phyloP scores from a whole-genome alignment of 2,329 filamentous ascomycete species.

The Penicillium sp. region DNA sequence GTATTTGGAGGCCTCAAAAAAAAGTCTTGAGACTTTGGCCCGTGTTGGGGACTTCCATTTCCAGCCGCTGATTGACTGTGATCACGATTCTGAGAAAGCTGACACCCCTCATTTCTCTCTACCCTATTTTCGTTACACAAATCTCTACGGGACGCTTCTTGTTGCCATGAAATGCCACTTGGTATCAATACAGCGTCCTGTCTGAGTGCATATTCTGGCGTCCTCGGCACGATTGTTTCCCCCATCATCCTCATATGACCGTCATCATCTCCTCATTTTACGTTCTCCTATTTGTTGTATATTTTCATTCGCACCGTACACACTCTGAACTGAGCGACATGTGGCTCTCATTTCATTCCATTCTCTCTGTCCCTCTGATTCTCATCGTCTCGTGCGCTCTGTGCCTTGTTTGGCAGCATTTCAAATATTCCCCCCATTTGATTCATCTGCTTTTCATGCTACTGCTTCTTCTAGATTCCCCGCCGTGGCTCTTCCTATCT shows the following conservation, averaged over 20 bases:
- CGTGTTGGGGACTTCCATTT: no score
- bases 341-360: slow-evolving; percentile 10
- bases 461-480: slow-evolving; percentile 27
- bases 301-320: slow-evolving; percentile 20
- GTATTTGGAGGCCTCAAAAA: slow-evolving; percentile 2
- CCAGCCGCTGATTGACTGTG: background rate
- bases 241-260: slow-evolving; percentile 14
- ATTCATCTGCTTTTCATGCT: slow-evolving; percentile 20
- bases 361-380: slow-evolving; percentile 7
- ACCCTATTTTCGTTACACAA: background rate
- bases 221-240: slow-evolving; percentile 26
- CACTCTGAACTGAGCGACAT: slow-evolving; percentile 17
- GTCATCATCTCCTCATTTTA: slow-evolving; percentile 15
- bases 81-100: background rate
- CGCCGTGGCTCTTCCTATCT: slow-evolving; percentile 23
- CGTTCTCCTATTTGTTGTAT: slow-evolving; percentile 19
- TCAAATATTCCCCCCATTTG: slow-evolving; percentile 9
- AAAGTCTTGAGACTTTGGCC: background rate
- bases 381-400: slow-evolving; percentile 5
- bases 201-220: slow-evolving; percentile 34
- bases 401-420: slow-evolving; percentile 13
- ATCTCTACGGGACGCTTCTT: background rate
- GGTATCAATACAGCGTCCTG: slow-evolving; percentile 14
- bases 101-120: background rate
- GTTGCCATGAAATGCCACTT: slow-evolving; percentile 1